Conservation (phyloP, 768 basidiomycete species). For the Mycena indigotica region DNA sequence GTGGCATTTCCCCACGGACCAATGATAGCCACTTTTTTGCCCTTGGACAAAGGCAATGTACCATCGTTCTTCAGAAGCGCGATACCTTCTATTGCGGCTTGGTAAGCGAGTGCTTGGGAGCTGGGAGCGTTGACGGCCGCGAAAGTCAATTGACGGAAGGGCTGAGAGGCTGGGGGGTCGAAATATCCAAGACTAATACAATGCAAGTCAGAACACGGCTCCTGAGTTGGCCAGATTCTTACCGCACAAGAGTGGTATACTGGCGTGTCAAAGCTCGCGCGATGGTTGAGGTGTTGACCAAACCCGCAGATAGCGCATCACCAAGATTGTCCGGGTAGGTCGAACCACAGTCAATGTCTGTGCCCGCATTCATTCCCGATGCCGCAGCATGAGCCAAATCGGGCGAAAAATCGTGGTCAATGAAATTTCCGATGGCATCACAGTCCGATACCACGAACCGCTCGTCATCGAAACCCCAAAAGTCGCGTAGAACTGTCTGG, state of each 20-base stretch:
- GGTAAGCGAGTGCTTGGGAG: constrained; percentile 51
- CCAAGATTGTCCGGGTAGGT: constrained; percentile 49
- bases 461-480: constrained; percentile 53
- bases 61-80: constrained; percentile 68
- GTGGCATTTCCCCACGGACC: constrained; percentile 64
- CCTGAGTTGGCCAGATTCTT: too few species aligned
- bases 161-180: constrained; percentile 50
- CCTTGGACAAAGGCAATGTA: constrained; percentile 51
- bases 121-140: constrained; percentile 48
- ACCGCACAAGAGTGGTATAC: constrained; percentile 59
- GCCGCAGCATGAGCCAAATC: constrained; percentile 51
- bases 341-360: constrained; percentile 57
- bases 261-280: constrained; percentile 45
- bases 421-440: constrained; percentile 53
- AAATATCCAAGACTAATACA: constrained; percentile 55
- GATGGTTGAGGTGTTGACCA: constrained; percentile 49
- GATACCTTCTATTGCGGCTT: constrained; percentile 55
- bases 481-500: constrained; percentile 51
- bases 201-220: background rate
- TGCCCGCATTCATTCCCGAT: constrained; percentile 52
- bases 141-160: constrained; percentile 53
- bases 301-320: constrained; percentile 48
- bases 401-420: constrained; percentile 49
- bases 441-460: constrained; percentile 57
- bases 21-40: constrained; percentile 56